A percentile compares a stretch with the other conserved stretches of the same genome.
phyloP scores from a whole-genome alignment of 2,329 filamentous ascomycete species.

The Aspergillus aculeatinus region DNA sequence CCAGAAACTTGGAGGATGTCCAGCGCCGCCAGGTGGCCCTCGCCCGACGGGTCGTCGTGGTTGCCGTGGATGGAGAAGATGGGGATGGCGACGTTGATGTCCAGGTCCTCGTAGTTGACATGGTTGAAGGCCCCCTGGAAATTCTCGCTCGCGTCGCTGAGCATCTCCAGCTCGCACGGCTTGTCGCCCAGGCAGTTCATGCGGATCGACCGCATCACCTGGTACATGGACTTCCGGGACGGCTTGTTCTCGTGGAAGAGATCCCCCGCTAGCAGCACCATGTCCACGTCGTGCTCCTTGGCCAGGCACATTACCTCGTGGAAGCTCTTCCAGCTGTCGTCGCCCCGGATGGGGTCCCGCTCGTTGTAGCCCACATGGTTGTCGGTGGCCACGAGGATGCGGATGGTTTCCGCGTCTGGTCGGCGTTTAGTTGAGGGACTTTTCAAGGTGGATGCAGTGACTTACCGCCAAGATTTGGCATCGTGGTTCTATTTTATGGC shows the following conservation, averaged over 20 bases:
- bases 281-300: slow-evolving; percentile 86
- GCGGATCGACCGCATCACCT: slow-evolving; percentile 91
- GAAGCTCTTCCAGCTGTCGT: slow-evolving; percentile 96
- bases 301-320: slow-evolving; percentile 92
- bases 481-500: slow-evolving; percentile 11
- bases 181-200: slow-evolving; percentile 95
- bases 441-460: background rate
- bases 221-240: slow-evolving; percentile 90
- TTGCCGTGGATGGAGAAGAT: slow-evolving; percentile 99
- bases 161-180: slow-evolving; percentile 89
- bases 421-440: background rate
- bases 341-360: slow-evolving; percentile 86
- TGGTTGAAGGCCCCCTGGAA: slow-evolving; percentile 88
- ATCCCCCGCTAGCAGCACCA: slow-evolving; percentile 92
- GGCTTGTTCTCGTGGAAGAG: slow-evolving; percentile 98
- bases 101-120: slow-evolving; percentile 95
- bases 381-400: slow-evolving; percentile 90
- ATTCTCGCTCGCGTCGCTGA: slow-evolving; percentile 88
- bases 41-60: slow-evolving; percentile 96
- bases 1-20: slow-evolving; percentile 90
- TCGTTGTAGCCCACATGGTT: slow-evolving; percentile 98
- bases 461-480: slow-evolving; percentile 32
- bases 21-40: slow-evolving; percentile 85
- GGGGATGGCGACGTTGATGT: slow-evolving; percentile 95
- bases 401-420: slow-evolving; percentile 75